These are phyloP conservation scores for Trypanosoma theileri DNA, from an alignment of 208 protist species.

Conservation along the genomic window DNA sequence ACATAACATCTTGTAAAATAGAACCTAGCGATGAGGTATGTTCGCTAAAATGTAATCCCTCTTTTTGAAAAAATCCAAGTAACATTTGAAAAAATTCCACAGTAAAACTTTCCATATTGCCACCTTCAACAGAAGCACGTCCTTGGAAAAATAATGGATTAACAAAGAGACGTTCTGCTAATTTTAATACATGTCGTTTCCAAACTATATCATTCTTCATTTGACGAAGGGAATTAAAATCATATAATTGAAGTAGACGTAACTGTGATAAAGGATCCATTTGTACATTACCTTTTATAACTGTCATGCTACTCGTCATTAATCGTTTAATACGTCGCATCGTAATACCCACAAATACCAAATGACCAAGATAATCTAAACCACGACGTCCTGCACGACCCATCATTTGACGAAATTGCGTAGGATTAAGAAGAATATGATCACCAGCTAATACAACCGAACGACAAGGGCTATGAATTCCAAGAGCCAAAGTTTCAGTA, in stretches of 20 bases:
- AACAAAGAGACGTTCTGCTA: conserved; percentile 75
- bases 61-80: conserved; percentile 70
- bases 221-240: conserved; percentile 58
- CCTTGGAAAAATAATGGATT: conserved; percentile 87
- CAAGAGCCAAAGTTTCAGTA: conserved; percentile 94
- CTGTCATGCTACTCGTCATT: conserved; percentile 90
- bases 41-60: conserved; percentile 80
- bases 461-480: conserved; percentile 95
- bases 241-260: conserved; percentile 82
- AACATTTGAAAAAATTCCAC: conserved; percentile 80
- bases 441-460: conserved; percentile 94
- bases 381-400: conserved; percentile 95
- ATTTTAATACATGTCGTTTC: conserved; percentile 40
- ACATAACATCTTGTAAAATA: conserved; percentile 73
- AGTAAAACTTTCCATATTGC: conserved; percentile 79
- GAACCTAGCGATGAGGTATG: conserved; percentile 80
- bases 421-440: conserved; percentile 89
- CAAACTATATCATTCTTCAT: conserved; percentile 56
- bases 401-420: conserved; percentile 95
- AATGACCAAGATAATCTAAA: conserved; percentile 92
- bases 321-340: conserved; percentile 87
- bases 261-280: conserved; percentile 84
- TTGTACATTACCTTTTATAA: conserved; percentile 91
- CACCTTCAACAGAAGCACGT: conserved; percentile 49
- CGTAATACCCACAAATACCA: conserved; percentile 92